Conservation (phyloP, 371 early-diverging fungal genomes). For the Amoeboaphelidium protococcarum region DNA sequence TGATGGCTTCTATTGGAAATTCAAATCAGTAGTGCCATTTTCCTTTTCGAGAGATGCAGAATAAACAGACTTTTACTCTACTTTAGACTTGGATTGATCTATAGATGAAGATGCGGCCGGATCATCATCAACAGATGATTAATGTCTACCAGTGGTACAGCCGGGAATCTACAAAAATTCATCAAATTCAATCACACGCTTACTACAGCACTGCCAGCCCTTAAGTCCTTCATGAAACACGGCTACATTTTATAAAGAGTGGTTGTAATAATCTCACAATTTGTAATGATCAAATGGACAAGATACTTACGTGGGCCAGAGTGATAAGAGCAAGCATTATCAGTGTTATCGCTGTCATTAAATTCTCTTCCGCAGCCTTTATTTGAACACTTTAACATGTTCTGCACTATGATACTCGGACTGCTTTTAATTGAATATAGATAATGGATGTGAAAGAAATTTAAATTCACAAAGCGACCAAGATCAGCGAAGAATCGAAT, state of each 20-base stretch:
- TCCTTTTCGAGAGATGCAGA: no score
- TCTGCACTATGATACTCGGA: neutral
- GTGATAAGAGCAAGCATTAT: slow-evolving; percentile 23
- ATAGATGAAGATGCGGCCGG: no score
- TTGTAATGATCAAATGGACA: no score
- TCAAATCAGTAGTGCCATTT: no score
- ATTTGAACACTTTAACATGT: neutral
- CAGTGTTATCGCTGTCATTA: slow-evolving; percentile 29
- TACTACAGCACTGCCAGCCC: slow-evolving; percentile 86
- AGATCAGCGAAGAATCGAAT: neutral
- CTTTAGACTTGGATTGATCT: no score
- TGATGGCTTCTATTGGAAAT: no score
- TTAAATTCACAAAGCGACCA: neutral
- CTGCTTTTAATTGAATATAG: no score
- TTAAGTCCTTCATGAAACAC: slow-evolving; percentile 24
- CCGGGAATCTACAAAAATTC: slow-evolving; percentile 64
- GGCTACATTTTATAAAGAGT: no score
- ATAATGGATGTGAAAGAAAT: neutral
- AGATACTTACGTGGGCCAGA: no score
- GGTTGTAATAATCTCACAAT: no score
- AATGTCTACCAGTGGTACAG: slow-evolving; percentile 37
- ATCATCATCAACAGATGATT: no score
- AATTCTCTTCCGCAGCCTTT: slow-evolving; percentile 58
- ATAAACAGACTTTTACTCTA: no score
- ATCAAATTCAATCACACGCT: slow-evolving; percentile 63